Evolutionary conservation across 352 stramenopile genomes (phyloP), one percentile per base, ranked within the genome.

Genomic region (Thalassiosira exigua): DNA sequence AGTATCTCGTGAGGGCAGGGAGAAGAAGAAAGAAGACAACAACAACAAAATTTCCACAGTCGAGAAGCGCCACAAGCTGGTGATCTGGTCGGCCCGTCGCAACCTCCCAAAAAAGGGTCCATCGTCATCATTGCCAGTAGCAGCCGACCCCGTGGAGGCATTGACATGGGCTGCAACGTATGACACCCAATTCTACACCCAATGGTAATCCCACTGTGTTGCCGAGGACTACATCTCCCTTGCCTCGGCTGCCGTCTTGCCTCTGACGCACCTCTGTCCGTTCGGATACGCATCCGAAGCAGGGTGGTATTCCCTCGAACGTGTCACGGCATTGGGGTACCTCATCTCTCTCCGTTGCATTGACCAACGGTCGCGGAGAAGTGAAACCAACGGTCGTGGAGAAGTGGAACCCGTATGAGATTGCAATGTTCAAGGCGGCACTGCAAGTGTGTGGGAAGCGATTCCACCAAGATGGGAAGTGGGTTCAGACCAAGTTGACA

Each of bases 361-460:
- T 73, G 82, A n/a, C n/a, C n/a, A n/a, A n/a, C n/a, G n/a, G n/a
- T n/a, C n/a, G n/a, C n/a, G n/a, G n/a, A n/a, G n/a, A n/a, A n/a
- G n/a, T n/a, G n/a, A n/a, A n/a, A 39, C 86, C 81, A 1, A 86
- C 67, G 3, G 71, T 95, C 0, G 81, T 92, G 60, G 92, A 96
- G 73, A 81, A 85, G 62, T 96, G 93, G 93, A 85, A 60, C 52
- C 90, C 91, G 0, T 87, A 91, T 48, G 91, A 96, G 75, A 86
- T 96, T 50, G 78, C 84, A 12, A 48, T 94, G 0, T 96, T 96
- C 78, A 90, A 96, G 69, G 85, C 82, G 29, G 70, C 81, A n/a
- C 76, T 96, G 44, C 82, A 79, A 27, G 59, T 93, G 17, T 88
- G 94, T 59, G 93, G 93, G 1, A 96, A 96, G 60, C 36, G 92